Base-by-base conservation (phyloP, 768 basidiomycete genomes). In the Podaxis carcinomalis region DNA sequence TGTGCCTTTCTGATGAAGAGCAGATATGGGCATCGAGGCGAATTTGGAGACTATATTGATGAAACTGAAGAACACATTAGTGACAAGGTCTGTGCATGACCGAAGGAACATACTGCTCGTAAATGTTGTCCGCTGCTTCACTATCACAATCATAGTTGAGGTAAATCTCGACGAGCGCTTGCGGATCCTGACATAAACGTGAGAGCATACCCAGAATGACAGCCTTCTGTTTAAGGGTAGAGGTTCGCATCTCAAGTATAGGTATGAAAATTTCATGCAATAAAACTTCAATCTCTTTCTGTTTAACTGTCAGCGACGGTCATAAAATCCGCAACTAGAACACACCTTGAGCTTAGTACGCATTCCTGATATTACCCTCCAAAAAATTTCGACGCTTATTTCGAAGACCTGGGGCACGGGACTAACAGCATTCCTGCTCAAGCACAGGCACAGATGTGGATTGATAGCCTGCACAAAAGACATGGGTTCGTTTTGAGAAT, bases 261-360 rank as follows among this genome's bases (percentile, higher is more conserved):
- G 97, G 97, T 59, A 98, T 87, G 78, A 98, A 99, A 64, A 99
- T 98, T 73, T 99, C 97, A 67, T 97, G 95, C 51, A 99, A 74
- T n/a, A 99, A 80, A 39, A 99, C 95, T 73, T 98, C 96, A 60
- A 98, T 98, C 73, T 99, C 97, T 90, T 98, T 97, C 96, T 98
- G 70, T 49, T 67, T 23, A 50, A 40, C 51, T 49, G 21, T 6
- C 32, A 47, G 21, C 6, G 35, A 19, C 6, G 35, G 46, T 57
- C 13, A 2, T 9, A 5, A 28, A 61, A 42, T 10, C 7, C 11
- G 54, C 9, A 19, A 21, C 13, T 7, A 35, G n/a, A 37, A 67
- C 75, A 42, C 65, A 93, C 95, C 88, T 99, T 99, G 66, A 99
- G 83, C 77, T 93, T 96, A 16, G 92, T 93, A 28, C 97, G 85